Percentiles rank a stretch among this genome's conserved stretches.
phyloP scores from a whole-genome alignment of 192 early-diverging fungal species.

The Podila horticola region DNA sequence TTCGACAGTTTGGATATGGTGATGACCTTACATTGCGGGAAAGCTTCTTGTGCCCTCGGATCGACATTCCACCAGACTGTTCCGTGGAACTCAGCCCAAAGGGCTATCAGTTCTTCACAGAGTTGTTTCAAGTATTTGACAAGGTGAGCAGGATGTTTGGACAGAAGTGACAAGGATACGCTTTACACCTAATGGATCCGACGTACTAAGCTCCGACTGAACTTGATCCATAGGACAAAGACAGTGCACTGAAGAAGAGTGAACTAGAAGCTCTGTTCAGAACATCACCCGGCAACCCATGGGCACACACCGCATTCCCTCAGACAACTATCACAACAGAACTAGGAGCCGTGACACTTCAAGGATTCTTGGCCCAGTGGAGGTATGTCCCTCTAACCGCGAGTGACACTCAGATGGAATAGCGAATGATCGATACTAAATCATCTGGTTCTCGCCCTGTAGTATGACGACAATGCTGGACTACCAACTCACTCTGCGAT shows the following conservation, averaged over 20 bases:
- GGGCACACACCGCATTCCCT: slow-evolving; percentile 87
- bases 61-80: slow-evolving; percentile 90
- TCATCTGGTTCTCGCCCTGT: background rate
- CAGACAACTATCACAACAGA: slow-evolving; percentile 92
- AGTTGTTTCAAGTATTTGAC: slow-evolving; percentile 94
- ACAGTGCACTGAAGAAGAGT: slow-evolving; percentile 88
- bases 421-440: background rate
- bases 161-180: background rate
- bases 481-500: slow-evolving; percentile 88
- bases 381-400: slow-evolving; percentile 60
- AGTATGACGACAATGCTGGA: slow-evolving; percentile 97
- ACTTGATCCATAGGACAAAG: slow-evolving; percentile 77
- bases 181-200: background rate
- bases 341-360: slow-evolving; percentile 89
- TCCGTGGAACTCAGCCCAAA: slow-evolving; percentile 93
- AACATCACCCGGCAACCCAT: slow-evolving; percentile 94
- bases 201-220: background rate
- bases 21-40: slow-evolving; percentile 93
- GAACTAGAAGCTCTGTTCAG: slow-evolving; percentile 91
- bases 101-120: slow-evolving; percentile 96
- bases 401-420: background rate
- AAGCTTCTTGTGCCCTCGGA: slow-evolving; percentile 90
- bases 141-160: slow-evolving; percentile 59
- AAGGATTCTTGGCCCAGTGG: slow-evolving; percentile 99
- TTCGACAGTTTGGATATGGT: slow-evolving; percentile 96